Conservation (phyloP, 2,329 filamentous ascomycete species). For the Colletotrichum chrysophilum region DNA sequence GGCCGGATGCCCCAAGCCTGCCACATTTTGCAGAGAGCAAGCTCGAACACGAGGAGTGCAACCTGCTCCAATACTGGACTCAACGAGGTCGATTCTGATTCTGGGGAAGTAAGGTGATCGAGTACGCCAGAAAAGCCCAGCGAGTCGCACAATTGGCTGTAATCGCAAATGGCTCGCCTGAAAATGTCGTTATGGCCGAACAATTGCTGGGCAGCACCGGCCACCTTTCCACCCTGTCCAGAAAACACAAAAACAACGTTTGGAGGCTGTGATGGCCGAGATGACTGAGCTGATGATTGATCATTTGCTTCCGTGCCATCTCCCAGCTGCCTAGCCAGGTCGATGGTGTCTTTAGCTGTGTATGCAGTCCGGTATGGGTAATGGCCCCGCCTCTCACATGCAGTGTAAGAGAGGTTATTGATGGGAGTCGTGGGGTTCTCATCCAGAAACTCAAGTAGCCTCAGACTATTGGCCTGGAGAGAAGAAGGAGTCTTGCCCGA, state of each 20-base stretch:
- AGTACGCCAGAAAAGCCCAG: not conserved
- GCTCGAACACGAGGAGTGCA: conserved; percentile 40
- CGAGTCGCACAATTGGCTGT: not conserved
- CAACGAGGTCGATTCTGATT: rapidly evolving
- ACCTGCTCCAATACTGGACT: conserved; percentile 35
- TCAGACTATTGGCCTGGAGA: not conserved
- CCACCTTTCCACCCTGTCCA: not conserved
- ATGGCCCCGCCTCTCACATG: not conserved
- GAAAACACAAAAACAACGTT: not conserved
- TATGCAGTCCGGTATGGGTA: not conserved
- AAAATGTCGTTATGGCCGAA: not conserved
- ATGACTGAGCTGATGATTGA: not conserved
- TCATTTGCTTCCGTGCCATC: not conserved
- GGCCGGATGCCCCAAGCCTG: conserved; percentile 41
- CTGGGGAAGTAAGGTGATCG: not conserved
- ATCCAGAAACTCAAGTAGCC: not conserved
- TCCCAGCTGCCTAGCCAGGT: not conserved
- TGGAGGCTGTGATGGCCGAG: not conserved
- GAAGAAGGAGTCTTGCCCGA: not conserved
- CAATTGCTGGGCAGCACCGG: not conserved
- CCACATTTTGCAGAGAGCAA: conserved; percentile 49
- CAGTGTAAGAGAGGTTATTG: not conserved
- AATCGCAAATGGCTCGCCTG: not conserved
- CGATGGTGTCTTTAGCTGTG: not conserved
- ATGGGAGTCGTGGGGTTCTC: not conserved